phyloP scores from a whole-genome alignment of 371 early-diverging fungal genomes.

The Mycotypha africana region DNA sequence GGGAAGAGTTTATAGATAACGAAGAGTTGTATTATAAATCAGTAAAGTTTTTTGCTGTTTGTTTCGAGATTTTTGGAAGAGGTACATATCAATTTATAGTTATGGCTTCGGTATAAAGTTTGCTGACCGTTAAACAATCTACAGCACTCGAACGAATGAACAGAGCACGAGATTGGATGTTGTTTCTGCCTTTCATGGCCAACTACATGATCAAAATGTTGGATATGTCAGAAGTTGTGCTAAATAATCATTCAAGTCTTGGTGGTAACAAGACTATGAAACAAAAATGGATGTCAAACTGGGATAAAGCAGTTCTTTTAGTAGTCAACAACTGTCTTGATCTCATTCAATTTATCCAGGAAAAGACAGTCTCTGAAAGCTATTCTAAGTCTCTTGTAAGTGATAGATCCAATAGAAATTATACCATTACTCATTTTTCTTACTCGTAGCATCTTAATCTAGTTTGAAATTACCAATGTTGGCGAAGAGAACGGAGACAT shows the following conservation, averaged over 20 bases:
- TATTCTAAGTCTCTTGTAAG: conserved; percentile 8
- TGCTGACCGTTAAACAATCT: no score
- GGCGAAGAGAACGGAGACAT: conserved; percentile 13
- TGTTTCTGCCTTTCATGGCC: conserved; percentile 13
- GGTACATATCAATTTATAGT: background rate
- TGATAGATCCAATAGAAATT: no score
- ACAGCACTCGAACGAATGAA: conserved; percentile 11
- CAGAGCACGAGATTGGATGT: conserved; percentile 16
- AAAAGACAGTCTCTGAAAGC: background rate
- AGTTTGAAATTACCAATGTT: conserved; percentile 8
- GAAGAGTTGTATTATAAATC: background rate
- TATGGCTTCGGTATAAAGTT: no score
- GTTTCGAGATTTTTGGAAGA: conserved; percentile 12
- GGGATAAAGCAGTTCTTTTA: conserved; percentile 4
- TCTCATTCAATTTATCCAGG: conserved; percentile 14
- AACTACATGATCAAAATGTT: conserved; percentile 4
- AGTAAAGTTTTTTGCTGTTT: background rate
- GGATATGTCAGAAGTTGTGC: no score
- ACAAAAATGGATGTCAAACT: background rate
- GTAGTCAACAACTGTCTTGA: conserved; percentile 6
- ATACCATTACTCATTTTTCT: no score
- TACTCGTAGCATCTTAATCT: no score
- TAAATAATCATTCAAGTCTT: no score
- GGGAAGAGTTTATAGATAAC: background rate
- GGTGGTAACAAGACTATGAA: no score